These are phyloP conservation scores for Xylariaceae sp. DNA, from an alignment of 2,329 filamentous ascomycete species.

Conservation along the genomic window DNA sequence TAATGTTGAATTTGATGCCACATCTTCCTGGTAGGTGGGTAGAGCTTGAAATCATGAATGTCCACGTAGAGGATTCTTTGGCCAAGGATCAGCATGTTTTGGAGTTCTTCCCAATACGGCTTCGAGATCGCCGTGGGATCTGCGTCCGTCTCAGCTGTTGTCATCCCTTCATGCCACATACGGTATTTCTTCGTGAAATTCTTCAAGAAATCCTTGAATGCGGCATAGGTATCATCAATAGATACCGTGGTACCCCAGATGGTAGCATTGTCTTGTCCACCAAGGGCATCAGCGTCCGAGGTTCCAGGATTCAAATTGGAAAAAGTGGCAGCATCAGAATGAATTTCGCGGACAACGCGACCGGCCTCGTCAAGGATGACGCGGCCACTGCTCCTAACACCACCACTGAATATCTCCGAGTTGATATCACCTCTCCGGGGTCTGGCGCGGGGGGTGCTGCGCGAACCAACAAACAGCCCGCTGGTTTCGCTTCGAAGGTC, in stretches of 20 bases:
- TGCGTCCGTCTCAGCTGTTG: conserved; percentile 65
- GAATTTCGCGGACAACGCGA: conserved; percentile 51
- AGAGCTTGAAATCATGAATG: conserved; percentile 81
- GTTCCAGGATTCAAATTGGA: conserved; percentile 69
- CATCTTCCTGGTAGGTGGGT: conserved; percentile 85
- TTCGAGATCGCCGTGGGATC: conserved; percentile 69
- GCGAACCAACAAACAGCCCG: conserved; percentile 72
- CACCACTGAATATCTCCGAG: conserved; percentile 63
- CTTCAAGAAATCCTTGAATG: conserved; percentile 86
- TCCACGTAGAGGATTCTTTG: conserved; percentile 82
- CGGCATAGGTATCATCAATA: conserved; percentile 77
- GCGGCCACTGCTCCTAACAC: conserved; percentile 46
- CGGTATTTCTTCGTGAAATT: conserved; percentile 94
- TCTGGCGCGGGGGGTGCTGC: conserved; percentile 47
- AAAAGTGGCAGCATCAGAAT: conserved; percentile 57
- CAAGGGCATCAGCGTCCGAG: conserved; percentile 83
- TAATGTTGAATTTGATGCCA: conserved; percentile 95
- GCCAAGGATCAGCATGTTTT: conserved; percentile 85
- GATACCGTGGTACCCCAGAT: conserved; percentile 99
- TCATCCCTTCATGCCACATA: conserved; percentile 80
- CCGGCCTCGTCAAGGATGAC: conserved; percentile 56
- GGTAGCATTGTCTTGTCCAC: conserved; percentile 72
- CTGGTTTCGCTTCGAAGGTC: conserved; percentile 79
- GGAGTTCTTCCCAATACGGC: conserved; percentile 78
- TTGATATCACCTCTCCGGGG: conserved; percentile 78